Evolutionary conservation across 1,139 yeast species (phyloP), one percentile per base, ranked within the genome.

Genomic region (Geotrichum siamense): DNA sequence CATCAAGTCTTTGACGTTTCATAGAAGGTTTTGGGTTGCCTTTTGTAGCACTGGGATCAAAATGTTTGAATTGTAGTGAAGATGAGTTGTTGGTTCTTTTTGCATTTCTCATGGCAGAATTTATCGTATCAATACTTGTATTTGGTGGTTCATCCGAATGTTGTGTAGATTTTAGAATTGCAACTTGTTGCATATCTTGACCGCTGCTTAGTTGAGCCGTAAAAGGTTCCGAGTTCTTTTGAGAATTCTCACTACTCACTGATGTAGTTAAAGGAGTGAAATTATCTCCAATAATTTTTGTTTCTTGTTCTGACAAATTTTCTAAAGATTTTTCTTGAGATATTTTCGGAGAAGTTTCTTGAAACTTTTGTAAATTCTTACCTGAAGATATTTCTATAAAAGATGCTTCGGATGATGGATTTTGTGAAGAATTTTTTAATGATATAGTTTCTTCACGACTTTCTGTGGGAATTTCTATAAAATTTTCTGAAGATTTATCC

Each of bases 41-140:
- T 21, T 33, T 33, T 8, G 37, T 5, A 5, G 34, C 34, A 31
- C 34, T 31, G n/a, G 37, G 37, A 22, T 33, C 27, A 20, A 33
- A 33, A 20, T 33, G 37, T 16, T 33, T 33, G 17, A 33, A 33
- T 13, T 33, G 37, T 4, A 30, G 9, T 12, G 21, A 15, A 15
- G 20, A 16, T 15, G 34, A 17, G 21, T 12, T n/a, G n/a, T 30
- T 30, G n/a, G 34, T 16, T 5, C 21, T 30, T 16, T 5, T 5
- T 10, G 34, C n/a, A 15, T 30, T 16, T 30, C 17, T 17, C 5
- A 16, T 15, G 5, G 31, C 12, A 6, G 31, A 9, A 15, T 28
- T 28, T 5, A 13, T 6, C 8, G 31, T 28, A 5, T 28, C 31
- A 5, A 28, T 8, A 28, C 31, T 28, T 15, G 8, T 6, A 6